These are phyloP conservation scores for Cairneyella variabilis DNA, from an alignment of 495 filamentous ascomycete genomes.

Conservation along the genomic window DNA sequence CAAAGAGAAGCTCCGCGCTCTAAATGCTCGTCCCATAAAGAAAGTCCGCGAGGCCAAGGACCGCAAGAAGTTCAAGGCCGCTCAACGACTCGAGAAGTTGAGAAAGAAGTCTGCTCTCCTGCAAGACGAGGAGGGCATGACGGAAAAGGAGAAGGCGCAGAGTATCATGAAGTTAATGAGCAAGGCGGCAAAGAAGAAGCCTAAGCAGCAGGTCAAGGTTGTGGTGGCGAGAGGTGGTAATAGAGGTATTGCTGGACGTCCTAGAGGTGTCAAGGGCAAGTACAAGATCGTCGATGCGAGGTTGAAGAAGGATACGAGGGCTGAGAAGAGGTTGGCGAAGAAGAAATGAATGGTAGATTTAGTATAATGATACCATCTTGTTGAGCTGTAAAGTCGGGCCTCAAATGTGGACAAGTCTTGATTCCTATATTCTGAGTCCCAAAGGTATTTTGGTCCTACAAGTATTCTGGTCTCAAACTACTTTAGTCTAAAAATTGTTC, in stretches of 20 bases:
- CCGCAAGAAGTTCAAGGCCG: slow-evolving; percentile 93
- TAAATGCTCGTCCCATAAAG: slow-evolving; percentile 98
- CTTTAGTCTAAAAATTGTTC: too few relatives aligned
- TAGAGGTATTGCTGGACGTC: slow-evolving; percentile 73
- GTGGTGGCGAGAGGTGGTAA: slow-evolving; percentile 87
- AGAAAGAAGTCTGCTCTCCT: slow-evolving; percentile 90
- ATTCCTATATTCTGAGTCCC: too few relatives aligned
- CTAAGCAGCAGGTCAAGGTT: slow-evolving; percentile 76
- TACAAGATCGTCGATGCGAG: slow-evolving; percentile 98
- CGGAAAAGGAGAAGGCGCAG: slow-evolving; percentile 89
- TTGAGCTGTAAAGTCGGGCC: too few relatives aligned
- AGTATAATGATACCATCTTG: too few relatives aligned
- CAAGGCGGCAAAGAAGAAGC: slow-evolving; percentile 81
- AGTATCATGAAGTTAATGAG: slow-evolving; percentile 79
- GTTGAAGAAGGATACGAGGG: slow-evolving; percentile 97
- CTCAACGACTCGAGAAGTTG: slow-evolving; percentile 84
- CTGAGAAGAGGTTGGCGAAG: slow-evolving; percentile 77
- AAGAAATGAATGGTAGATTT: too few relatives aligned
- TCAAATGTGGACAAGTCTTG: too few relatives aligned
- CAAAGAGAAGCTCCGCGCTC: slow-evolving; percentile 86
- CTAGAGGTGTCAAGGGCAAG: slow-evolving; percentile 86
- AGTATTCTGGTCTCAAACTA: too few relatives aligned
- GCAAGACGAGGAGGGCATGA: slow-evolving; percentile 83
- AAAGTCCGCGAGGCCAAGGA: slow-evolving; percentile 96
- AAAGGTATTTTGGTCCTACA: too few relatives aligned